phyloP scores from a whole-genome alignment of 1,139 yeast genomes.

The Geotrichum australiense region DNA sequence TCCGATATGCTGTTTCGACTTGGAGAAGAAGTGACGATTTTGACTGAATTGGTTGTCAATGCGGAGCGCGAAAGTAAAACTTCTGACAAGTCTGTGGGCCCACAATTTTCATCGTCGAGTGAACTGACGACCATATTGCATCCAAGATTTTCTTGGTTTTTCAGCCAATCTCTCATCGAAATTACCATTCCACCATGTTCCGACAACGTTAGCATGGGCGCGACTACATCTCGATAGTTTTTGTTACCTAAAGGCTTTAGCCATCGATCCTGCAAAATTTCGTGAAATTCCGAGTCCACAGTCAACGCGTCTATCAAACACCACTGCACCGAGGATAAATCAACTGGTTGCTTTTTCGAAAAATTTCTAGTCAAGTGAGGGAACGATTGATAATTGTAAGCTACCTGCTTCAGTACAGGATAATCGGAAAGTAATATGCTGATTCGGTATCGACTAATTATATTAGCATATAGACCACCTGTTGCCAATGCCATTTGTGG shows the following conservation, averaged over 20 bases:
- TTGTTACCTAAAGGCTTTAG: constrained; percentile 82
- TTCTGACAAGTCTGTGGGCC: constrained; percentile 51
- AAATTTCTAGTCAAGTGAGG: constrained; percentile 80
- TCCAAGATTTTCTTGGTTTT: constrained; percentile 53
- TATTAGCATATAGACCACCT: constrained; percentile 83
- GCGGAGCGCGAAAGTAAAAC: constrained; percentile 77
- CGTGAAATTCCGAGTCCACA: constrained; percentile 90
- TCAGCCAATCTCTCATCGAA: constrained; percentile 82
- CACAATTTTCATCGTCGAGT: constrained; percentile 35
- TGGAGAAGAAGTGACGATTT: constrained; percentile 55
- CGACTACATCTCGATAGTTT: constrained; percentile 67
- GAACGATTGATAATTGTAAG: constrained; percentile 84
- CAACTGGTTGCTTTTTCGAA: constrained; percentile 70
- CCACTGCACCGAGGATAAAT: constrained; percentile 77
- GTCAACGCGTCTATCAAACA: constrained; percentile 87
- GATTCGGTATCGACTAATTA: constrained; percentile 64
- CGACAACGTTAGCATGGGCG: constrained; percentile 82
- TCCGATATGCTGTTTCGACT: constrained; percentile 38
- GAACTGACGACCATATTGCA: constrained; percentile 25
- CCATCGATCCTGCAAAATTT: constrained; percentile 86
- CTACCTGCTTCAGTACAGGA: constrained; percentile 84
- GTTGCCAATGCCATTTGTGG: constrained; percentile 68
- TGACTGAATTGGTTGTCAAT: constrained; percentile 68
- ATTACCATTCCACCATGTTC: constrained; percentile 97
- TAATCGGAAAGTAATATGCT: constrained; percentile 78